These are phyloP conservation scores for Perkinsus chesapeaki DNA, from an alignment of 169 alveolate species.

Conservation along the genomic window DNA sequence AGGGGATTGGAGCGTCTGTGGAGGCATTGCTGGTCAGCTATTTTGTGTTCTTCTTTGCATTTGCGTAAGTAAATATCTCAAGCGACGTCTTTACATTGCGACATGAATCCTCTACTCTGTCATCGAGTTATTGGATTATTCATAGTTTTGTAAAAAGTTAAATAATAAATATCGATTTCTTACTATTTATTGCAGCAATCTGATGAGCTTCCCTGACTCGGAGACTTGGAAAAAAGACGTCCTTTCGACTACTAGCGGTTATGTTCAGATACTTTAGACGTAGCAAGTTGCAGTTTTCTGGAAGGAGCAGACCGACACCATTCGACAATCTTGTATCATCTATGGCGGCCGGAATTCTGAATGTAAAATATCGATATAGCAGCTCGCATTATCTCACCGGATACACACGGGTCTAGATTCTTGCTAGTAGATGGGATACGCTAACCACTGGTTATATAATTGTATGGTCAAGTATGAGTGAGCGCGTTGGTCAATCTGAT, in stretches of 20 bases:
- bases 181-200: no score
- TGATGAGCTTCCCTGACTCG: no score
- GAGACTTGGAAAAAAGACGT: no score
- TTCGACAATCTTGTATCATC: neutral
- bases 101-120: no score
- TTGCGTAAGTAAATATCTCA: neutral
- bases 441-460: neutral
- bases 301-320: neutral
- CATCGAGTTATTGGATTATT: no score
- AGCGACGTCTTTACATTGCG: no score
- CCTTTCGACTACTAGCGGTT: neutral
- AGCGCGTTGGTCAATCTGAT: no score
- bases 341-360: neutral
- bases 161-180: no score
- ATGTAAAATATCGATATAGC: neutral
- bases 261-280: neutral
- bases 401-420: no score
- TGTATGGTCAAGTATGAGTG: no score
- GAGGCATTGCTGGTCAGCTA: neutral
- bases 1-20: neutral
- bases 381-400: neutral
- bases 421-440: no score
- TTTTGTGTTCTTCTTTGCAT: neutral
- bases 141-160: no score
- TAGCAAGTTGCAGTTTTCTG: neutral